Percentiles rank a stretch among this genome's conserved stretches.
phyloP scores from a whole-genome alignment of 768 basidiomycete species.

The Lyophyllum shimeji region DNA sequence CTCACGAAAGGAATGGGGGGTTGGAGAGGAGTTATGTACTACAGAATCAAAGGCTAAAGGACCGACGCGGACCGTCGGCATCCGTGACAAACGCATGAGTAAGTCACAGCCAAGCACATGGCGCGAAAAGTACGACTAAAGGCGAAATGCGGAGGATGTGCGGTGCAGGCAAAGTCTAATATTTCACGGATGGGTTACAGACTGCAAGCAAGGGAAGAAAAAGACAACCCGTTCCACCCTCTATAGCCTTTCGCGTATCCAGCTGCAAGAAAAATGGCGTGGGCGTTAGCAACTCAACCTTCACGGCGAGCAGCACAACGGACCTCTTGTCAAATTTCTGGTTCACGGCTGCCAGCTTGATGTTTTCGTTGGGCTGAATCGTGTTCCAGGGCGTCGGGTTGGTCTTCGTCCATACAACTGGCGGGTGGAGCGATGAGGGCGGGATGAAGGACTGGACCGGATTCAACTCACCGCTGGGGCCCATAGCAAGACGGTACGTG shows the following conservation, averaged over 20 bases:
- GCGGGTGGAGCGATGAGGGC: not conserved
- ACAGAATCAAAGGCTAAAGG: not conserved
- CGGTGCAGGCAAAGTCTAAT: slow-evolving; percentile 3
- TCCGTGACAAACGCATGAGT: slow-evolving; percentile 7
- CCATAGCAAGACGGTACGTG: slow-evolving; percentile 60
- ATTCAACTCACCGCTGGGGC: slow-evolving; percentile 47
- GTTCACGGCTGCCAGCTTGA: slow-evolving; percentile 67
- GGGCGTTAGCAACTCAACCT: slow-evolving; percentile 8
- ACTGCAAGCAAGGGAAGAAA: slow-evolving; percentile 15
- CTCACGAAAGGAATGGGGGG: not conserved
- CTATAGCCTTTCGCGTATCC: slow-evolving; percentile 75
- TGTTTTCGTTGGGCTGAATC: slow-evolving; percentile 72
- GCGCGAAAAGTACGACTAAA: not conserved
- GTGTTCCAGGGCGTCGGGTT: slow-evolving; percentile 93
- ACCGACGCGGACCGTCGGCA: not conserved
- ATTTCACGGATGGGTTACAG: slow-evolving; percentile 18
- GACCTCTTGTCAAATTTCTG: slow-evolving; percentile 77
- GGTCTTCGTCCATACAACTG: slow-evolving; percentile 56
- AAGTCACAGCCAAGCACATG: slow-evolving; percentile 1
- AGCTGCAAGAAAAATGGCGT: slow-evolving; percentile 44
- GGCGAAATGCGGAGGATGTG: not conserved
- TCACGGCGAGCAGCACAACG: slow-evolving; percentile 20
- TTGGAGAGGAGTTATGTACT: too few species aligned
- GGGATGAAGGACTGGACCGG: not conserved
- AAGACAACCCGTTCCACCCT: slow-evolving; percentile 12